phyloP scores from a whole-genome alignment of 352 stramenopile genomes.

The Halophytophthora polymorphica region DNA sequence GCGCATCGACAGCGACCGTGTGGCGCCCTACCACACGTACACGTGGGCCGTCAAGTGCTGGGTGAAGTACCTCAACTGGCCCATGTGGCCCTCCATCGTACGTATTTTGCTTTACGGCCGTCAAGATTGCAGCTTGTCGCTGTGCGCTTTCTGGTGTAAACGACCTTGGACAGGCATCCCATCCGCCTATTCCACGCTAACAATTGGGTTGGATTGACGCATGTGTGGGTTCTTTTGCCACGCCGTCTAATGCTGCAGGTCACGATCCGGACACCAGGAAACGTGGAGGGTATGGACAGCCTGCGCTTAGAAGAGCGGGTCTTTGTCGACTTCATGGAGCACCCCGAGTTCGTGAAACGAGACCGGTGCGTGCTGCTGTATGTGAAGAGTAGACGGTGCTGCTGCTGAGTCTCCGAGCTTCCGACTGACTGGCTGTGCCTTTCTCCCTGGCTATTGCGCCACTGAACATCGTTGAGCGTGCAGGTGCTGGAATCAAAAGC shows the following conservation, averaged over 20 bases:
- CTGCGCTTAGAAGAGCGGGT: constrained; percentile 36
- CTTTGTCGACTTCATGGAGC: constrained; percentile 63
- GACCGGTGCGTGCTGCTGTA: constrained; percentile 24
- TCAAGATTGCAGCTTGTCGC: neutral
- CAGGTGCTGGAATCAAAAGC: constrained; percentile 32
- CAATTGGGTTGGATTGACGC: neutral
- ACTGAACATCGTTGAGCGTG: neutral
- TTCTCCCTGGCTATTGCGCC: neutral
- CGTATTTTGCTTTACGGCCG: neutral
- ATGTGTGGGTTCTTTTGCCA: neutral
- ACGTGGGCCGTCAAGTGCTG: constrained; percentile 79
- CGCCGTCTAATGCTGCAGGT: constrained; percentile 31
- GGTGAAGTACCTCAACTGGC: constrained; percentile 82
- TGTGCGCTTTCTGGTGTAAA: too few species aligned
- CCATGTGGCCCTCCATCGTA: constrained; percentile 67
- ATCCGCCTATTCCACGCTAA: too few species aligned
- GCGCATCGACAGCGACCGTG: constrained; percentile 43
- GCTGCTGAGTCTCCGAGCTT: neutral
- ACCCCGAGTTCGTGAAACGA: constrained; percentile 31
- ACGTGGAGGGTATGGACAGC: constrained; percentile 28
- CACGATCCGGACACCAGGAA: constrained; percentile 60
- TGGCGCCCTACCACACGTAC: constrained; percentile 75
- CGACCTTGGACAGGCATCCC: too few species aligned
- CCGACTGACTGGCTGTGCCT: neutral
- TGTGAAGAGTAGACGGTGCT: neutral